Percentiles rank a stretch among this genome's conserved stretches.
phyloP scores from a whole-genome alignment of 768 basidiomycete genomes.

The Boletus sp. region DNA sequence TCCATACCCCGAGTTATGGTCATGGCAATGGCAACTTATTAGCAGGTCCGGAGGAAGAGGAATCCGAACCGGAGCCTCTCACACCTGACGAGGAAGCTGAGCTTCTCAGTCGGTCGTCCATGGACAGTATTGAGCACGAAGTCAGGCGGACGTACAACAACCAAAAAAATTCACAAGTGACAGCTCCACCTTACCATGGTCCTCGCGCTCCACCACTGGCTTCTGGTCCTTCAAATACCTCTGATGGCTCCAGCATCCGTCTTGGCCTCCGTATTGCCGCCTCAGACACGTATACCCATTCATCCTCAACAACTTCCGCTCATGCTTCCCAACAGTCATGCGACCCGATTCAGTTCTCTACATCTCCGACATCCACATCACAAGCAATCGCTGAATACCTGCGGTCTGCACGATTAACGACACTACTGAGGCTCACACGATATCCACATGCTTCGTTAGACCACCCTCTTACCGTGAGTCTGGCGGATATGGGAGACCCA shows the following conservation, averaged over 20 bases:
- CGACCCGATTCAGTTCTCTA: conserved; percentile 29
- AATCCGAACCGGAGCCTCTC: conserved; percentile 48
- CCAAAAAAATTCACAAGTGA: conserved; percentile 39
- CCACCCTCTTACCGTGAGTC: conserved; percentile 76
- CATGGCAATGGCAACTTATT: conserved; percentile 45
- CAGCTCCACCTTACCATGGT: conserved; percentile 41
- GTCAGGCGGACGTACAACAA: conserved; percentile 66
- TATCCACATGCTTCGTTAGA: conserved; percentile 76
- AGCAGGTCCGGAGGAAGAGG: conserved; percentile 50
- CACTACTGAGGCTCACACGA: conserved; percentile 73
- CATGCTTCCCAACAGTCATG: conserved; percentile 24
- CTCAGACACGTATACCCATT: conserved; percentile 56
- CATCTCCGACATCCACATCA: conserved; percentile 55
- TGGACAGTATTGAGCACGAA: conserved; percentile 87
- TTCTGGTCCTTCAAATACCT: conserved; percentile 44
- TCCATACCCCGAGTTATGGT: conserved; percentile 47
- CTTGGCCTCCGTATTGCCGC: conserved; percentile 21
- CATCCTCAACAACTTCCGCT: conserved; percentile 39
- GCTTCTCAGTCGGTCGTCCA: conserved; percentile 73
- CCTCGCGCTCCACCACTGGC: conserved; percentile 35
- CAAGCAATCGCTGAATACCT: conserved; percentile 85
- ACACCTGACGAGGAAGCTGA: conserved; percentile 60
- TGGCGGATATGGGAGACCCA: conserved; percentile 88
- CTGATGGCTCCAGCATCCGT: conserved; percentile 53
- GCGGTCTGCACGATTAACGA: conserved; percentile 83